Conservation (phyloP, 495 filamentous ascomycete species). For the Astrothelium macrocarpum region DNA sequence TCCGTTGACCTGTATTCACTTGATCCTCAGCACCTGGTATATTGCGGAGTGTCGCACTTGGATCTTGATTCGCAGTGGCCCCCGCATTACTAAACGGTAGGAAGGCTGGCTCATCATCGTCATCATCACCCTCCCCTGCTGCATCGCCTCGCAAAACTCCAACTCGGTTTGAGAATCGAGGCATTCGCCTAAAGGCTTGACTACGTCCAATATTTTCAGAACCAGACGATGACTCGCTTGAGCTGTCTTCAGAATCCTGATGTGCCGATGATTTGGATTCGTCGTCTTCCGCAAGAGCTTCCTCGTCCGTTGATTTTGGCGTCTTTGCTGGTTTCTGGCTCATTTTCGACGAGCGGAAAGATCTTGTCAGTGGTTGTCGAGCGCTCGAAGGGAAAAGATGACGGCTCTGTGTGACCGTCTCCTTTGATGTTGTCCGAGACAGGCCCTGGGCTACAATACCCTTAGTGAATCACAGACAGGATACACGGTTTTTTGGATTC, state of each 20-base stretch:
- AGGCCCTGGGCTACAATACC: constrained; percentile 20
- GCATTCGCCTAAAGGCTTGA: constrained; percentile 46
- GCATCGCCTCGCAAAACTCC: constrained; percentile 12
- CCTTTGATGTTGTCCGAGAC: constrained; percentile 38
- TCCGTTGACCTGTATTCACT: constrained; percentile 7
- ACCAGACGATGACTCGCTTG: constrained; percentile 13
- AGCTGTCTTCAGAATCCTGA: constrained; percentile 23
- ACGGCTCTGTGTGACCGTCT: constrained; percentile 36
- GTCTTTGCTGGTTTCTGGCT: constrained; percentile 26
- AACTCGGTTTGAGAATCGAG: constrained; percentile 32
- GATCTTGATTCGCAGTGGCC: constrained; percentile 37
- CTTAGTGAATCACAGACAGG: background rate
- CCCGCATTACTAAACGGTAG: constrained; percentile 47
- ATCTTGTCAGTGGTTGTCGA: constrained; percentile 12
- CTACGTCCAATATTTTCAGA: constrained; percentile 15
- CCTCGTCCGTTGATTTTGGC: constrained; percentile 15
- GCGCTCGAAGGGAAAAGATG: constrained; percentile 9
- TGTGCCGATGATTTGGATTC: constrained; percentile 9
- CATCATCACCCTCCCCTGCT: constrained; percentile 35
- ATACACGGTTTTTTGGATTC: constrained; percentile 27
- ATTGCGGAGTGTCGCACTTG: constrained; percentile 52
- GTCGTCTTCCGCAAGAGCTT: background rate
- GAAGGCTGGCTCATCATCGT: constrained; percentile 54
- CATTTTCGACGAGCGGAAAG: constrained; percentile 16
- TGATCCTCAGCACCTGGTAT: constrained; percentile 21